Base-by-base conservation (phyloP, 1,284 basidiomycete species). In the Sanguinoderma infundibulare region DNA sequence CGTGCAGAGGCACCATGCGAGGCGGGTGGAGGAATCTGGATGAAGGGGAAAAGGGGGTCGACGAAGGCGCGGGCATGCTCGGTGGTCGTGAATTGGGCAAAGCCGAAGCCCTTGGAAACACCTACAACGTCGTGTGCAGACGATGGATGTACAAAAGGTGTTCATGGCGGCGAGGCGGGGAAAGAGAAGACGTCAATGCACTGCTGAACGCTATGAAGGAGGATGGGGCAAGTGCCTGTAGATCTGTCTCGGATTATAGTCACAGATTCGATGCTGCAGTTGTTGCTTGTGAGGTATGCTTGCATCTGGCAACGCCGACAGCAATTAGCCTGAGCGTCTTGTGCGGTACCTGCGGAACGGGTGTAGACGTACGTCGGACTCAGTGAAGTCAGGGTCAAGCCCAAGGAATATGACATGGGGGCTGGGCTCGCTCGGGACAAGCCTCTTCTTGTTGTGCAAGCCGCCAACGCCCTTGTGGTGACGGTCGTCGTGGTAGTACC, bases 201-300 rank as follows among this genome's bases (percentile, higher is more conserved):
- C 67, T 81, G 75, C 83, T 78, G 82, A 79, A 80, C 76, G 76
- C 68, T 65, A 73, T 78, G 79, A 83, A 76, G 87, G 87, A 86
- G 83, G 85, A 91, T 90, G 83, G 80, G 89, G 87, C 85, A 90
- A 91, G 87, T 93, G 91, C 91, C 94, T 87, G 94, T 89, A 83
- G 86, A 84, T 85, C 92, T 91, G 77, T 98, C 96, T 82, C 92
- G 88, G 75, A 96, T 95, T 68, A 98, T 95, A 70, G 94, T 96
- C 71, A 94, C 91, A 66, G 90, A 90, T 77, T 93, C 91, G 69
- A 92, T 81, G 73, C 79, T 84, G 78, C 86, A 91, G 65, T 87
- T 88, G 73, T 91, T 83, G 63, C 82, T 84, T 60, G 85, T 80
- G 64, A 96, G 86, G 76, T 88, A 93, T 60, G 87, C 86, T 79